Base-by-base conservation (phyloP, 2,329 filamentous ascomycete genomes). In the Talaromyces pinophilus region DNA sequence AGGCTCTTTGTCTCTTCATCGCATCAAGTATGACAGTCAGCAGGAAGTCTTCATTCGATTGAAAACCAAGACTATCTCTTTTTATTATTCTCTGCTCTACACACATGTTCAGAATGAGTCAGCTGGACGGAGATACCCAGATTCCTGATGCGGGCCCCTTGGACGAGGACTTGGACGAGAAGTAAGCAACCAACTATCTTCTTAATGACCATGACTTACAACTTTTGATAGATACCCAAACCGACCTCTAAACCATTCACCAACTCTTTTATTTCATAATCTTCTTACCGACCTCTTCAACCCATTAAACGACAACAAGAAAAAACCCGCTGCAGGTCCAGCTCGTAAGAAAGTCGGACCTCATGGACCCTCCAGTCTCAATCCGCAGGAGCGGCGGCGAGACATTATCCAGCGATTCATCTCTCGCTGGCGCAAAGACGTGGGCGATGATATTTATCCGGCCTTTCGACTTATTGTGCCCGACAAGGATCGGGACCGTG, bases 381-480 rank as follows among this genome's bases (percentile, higher is more conserved):
- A 88, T 3, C 89, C 92, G 0, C 88, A 94, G 70, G 93, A 97
- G 76, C 86, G 90, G 68, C 88, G 92, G 44, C 87, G 90, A 0
- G 87, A 88, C 71, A 91, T 97, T 70, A 92, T 99, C 69, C 87
- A 93, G 64, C 85, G 90, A 7, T 99, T 97, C 81, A 92, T 99
- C 71, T 85, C 86, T 15, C 86, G 88, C 76, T 99, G 95, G 95
- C 87, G 93, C 46, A 87, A 88, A 65, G 89, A 97, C 68, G 93
- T 97, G 25, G 95, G 95, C 30, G 82, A 92, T 71, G 95, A 99
- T 77, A 92, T 99, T 72, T 98, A 95, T 75, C 95, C 95, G 0
- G 94, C 92, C 1, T 86, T 99, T 77, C 89, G 95, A 22, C 85
- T 99, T 57, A 97, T 98, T 66, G 84, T 97, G 3, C 93, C 94